A percentile compares a stretch with the other conserved stretches of the same genome.
Evolutionary conservation across 495 filamentous ascomycete genomes (phyloP).

Genomic region (Tuber umbilicatum): DNA sequence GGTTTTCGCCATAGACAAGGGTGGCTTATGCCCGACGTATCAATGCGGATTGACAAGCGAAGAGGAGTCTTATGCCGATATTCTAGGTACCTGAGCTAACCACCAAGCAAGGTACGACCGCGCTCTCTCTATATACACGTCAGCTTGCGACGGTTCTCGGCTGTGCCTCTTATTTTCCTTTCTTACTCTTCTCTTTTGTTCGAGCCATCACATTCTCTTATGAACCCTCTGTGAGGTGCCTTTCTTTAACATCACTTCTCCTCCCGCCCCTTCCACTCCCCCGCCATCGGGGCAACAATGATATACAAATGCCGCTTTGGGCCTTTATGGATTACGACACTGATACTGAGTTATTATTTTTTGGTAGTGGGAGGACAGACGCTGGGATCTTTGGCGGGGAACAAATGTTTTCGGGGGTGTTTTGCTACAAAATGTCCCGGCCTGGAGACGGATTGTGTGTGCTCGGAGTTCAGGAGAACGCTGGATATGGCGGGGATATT

Average conservation of each 20-base stretch:
- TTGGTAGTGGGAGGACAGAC: slow-evolving; percentile 1
- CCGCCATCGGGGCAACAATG: slow-evolving; percentile 1
- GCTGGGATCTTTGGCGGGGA: neutral
- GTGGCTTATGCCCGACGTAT: neutral
- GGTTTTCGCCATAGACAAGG: slow-evolving; percentile 1
- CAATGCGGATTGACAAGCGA: slow-evolving; percentile 4
- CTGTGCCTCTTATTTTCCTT: neutral
- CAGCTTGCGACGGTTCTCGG: neutral
- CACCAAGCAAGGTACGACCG: neutral
- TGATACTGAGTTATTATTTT: neutral
- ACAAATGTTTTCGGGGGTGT: neutral
- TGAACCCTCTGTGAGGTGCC: slow-evolving; percentile 3
- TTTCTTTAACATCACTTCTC: neutral
- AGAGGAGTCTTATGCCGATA: neutral
- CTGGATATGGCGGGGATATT: neutral
- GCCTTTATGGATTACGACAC: neutral
- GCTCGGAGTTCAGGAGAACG: neutral
- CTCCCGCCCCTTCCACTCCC: neutral
- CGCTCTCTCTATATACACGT: neutral
- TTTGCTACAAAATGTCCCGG: neutral
- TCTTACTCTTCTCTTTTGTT: neutral
- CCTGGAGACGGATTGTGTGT: neutral
- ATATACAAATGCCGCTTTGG: neutral
- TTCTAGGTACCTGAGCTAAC: neutral
- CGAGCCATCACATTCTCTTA: neutral